Conservation (phyloP, 805 yeast genomes). For the Blastobotrys attinorum region DNA sequence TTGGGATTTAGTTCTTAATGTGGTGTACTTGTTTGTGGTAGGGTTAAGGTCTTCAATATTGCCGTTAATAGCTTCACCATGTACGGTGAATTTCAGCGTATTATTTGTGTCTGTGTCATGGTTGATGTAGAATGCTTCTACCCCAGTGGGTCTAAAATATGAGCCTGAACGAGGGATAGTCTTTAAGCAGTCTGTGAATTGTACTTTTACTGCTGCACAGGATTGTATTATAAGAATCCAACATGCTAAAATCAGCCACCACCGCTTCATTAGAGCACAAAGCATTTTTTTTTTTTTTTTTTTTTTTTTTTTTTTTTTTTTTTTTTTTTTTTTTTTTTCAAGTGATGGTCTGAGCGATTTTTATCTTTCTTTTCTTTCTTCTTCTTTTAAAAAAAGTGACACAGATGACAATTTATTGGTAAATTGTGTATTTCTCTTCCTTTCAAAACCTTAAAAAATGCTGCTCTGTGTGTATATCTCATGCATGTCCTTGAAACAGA, state of each 20-base stretch:
- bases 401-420: too few species aligned
- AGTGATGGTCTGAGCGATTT: too few species aligned
- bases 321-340: too few species aligned
- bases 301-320: too few species aligned
- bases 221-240: not conserved
- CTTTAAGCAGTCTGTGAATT: constrained; percentile 6
- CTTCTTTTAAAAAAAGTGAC: too few species aligned
- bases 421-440: too few species aligned
- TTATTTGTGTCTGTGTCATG: not conserved
- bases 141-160: constrained; percentile 6
- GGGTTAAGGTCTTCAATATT: constrained; percentile 14
- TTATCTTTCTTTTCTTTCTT: too few species aligned
- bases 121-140: constrained; percentile 1
- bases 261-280: too few species aligned
- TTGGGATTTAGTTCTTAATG: constrained; percentile 18
- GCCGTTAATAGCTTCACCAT: constrained; percentile 13
- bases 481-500: too few species aligned
- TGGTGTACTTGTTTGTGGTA: constrained; percentile 21
- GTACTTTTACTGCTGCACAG: constrained; percentile 1
- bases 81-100: constrained; percentile 8
- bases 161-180: not conserved
- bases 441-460: too few species aligned
- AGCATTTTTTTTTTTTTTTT: too few species aligned
- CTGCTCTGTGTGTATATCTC: too few species aligned
- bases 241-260: not conserved